Conservation (phyloP, 768 basidiomycete genomes). For the Boletus bicolor region DNA sequence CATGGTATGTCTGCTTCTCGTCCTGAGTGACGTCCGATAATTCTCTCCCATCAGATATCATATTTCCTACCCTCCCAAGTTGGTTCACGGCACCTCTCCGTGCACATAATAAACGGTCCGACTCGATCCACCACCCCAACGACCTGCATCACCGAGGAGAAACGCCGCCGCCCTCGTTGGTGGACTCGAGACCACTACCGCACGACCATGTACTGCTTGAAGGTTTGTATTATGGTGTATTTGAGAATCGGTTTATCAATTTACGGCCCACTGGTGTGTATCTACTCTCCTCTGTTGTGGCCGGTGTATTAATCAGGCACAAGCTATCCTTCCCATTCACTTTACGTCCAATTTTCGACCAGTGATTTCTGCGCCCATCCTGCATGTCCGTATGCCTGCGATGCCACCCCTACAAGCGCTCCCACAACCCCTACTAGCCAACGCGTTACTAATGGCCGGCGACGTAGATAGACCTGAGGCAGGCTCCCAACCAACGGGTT, state of each 20-base stretch:
- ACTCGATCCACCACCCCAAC: conserved; percentile 52
- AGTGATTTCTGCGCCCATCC: conserved; percentile 55
- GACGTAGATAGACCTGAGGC: conserved; percentile 28
- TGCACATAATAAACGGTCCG: conserved; percentile 43
- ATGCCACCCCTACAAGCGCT: conserved; percentile 58
- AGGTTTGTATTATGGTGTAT: conserved; percentile 62
- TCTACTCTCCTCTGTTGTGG: background rate
- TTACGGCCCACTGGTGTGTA: conserved; percentile 60
- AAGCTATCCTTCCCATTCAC: conserved; percentile 66
- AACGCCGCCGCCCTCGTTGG: conserved; percentile 32
- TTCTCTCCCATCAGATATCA: conserved; percentile 46
- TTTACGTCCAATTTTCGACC: conserved; percentile 71
- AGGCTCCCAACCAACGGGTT: conserved; percentile 10
- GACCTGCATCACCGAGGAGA: conserved; percentile 36
- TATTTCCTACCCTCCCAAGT: conserved; percentile 71
- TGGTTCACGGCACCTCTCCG: conserved; percentile 78
- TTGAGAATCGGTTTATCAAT: conserved; percentile 70
- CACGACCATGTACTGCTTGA: conserved; percentile 74
- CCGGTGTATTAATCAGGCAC: conserved; percentile 7
- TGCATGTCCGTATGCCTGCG: conserved; percentile 68
- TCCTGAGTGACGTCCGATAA: background rate
- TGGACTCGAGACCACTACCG: conserved; percentile 34
- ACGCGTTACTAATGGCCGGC: conserved; percentile 19
- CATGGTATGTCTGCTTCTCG: conserved; percentile 47
- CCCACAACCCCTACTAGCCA: conserved; percentile 30